These are phyloP conservation scores for Trichosporon sp. DNA, from an alignment of 1,284 basidiomycete species.

Conservation along the genomic window DNA sequence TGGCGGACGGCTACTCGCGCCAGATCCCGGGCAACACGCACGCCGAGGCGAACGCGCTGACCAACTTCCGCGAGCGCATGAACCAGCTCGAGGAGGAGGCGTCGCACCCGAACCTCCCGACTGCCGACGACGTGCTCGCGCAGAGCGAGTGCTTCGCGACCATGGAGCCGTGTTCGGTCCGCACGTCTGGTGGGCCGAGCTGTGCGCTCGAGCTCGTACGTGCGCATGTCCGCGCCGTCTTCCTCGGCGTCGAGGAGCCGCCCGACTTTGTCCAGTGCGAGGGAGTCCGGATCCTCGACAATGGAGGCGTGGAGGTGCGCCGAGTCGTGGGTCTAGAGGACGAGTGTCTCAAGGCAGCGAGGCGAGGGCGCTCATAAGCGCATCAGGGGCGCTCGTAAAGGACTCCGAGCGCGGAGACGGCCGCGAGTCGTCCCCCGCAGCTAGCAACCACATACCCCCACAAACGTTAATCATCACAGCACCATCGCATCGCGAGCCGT, in stretches of 20 bases:
- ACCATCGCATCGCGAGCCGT: not conserved
- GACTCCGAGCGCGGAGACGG: not conserved
- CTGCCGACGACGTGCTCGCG: conserved; percentile 30
- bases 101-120: conserved; percentile 20
- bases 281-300: conserved; percentile 73
- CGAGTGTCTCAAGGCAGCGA: conserved; percentile 75
- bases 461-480: not conserved
- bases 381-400: conserved; percentile 22
- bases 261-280: conserved; percentile 94
- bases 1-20: conserved; percentile 85
- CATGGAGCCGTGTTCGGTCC: conserved; percentile 91
- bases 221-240: conserved; percentile 72
- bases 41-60: conserved; percentile 91
- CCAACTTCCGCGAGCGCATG: conserved; percentile 63
- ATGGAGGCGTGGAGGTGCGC: conserved; percentile 74
- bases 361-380: conserved; percentile 57
- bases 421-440: not conserved
- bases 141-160: conserved; percentile 74
- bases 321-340: conserved; percentile 69
- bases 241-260: conserved; percentile 90
- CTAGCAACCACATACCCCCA: too few relatives aligned
- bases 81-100: conserved; percentile 19
- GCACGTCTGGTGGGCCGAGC: conserved; percentile 82
- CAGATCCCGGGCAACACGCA: conserved; percentile 95
- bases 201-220: conserved; percentile 84